A percentile compares a stretch with the other conserved stretches of the same genome.
phyloP scores from a whole-genome alignment of 2,329 filamentous ascomycete genomes.

The Coniella vitis region DNA sequence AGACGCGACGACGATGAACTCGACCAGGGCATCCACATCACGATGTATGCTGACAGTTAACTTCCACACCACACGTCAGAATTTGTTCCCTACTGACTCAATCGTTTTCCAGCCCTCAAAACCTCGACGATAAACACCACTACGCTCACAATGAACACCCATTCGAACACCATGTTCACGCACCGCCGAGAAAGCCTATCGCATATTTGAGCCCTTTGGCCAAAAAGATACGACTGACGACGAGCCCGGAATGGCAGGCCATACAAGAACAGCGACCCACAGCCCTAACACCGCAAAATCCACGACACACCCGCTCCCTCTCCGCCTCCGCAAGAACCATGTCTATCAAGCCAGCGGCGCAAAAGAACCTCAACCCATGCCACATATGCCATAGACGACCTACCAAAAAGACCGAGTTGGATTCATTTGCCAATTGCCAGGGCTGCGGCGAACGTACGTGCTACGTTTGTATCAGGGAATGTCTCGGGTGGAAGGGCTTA shows the following conservation, averaged over 20 bases:
- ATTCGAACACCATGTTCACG: slow-evolving; percentile 7
- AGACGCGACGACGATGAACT: slow-evolving; percentile 12
- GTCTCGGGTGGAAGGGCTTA: slow-evolving; percentile 41
- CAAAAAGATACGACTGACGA: slow-evolving; percentile 13
- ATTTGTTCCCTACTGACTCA: slow-evolving; percentile 16
- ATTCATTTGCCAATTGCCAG: slow-evolving; percentile 58
- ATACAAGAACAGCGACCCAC: not conserved
- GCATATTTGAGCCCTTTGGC: slow-evolving; percentile 11
- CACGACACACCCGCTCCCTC: slow-evolving; percentile 9
- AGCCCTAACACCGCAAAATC: not conserved
- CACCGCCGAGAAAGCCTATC: slow-evolving; percentile 11
- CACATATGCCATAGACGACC: slow-evolving; percentile 63
- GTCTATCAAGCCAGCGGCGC: slow-evolving; percentile 12
- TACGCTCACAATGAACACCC: slow-evolving; percentile 6
- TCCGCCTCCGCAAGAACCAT: slow-evolving; percentile 13
- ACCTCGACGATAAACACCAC: slow-evolving; percentile 2
- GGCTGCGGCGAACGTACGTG: slow-evolving; percentile 57
- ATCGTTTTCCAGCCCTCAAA: slow-evolving; percentile 9
- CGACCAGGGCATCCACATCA: slow-evolving; percentile 8
- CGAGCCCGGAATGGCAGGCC: not conserved
- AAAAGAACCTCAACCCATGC: slow-evolving; percentile 44
- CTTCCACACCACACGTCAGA: no score
- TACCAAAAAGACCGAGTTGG: slow-evolving; percentile 57
- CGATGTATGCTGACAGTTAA: slow-evolving; percentile 11
- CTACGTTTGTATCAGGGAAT: slow-evolving; percentile 62